These are phyloP conservation scores for Debaryomyces nepalensis DNA, from an alignment of 1,139 yeast species.

Conservation along the genomic window DNA sequence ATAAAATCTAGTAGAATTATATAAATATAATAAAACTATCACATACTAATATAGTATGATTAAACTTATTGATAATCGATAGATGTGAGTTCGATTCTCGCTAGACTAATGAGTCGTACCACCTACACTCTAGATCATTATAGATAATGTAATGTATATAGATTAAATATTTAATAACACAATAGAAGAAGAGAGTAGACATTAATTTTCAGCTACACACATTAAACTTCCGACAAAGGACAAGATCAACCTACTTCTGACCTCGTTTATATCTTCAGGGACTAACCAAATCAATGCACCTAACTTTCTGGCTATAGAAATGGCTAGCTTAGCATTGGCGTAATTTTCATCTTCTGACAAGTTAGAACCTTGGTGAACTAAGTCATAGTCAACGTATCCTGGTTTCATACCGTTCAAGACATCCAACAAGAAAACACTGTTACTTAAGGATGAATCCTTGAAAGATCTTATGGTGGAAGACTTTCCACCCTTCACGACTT, in stretches of 20 bases:
- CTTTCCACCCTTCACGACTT: constrained; percentile 85
- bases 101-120: no score
- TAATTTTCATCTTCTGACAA: constrained; percentile 76
- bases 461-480: constrained; percentile 72
- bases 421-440: constrained; percentile 83
- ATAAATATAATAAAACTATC: no score
- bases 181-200: not conserved
- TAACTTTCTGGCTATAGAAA: constrained; percentile 95
- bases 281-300: constrained; percentile 98
- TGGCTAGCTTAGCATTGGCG: constrained; percentile 95
- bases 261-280: constrained; percentile 98
- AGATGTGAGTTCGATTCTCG: no score
- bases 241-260: constrained; percentile 87
- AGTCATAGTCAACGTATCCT: constrained; percentile 94
- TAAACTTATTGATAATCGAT: no score
- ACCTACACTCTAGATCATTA: no score
- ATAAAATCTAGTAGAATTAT: not conserved
- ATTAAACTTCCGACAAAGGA: constrained; percentile 95
- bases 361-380: constrained; percentile 76
- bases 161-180: constrained; percentile 10
- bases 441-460: constrained; percentile 76
- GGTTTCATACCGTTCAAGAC: constrained; percentile 93
- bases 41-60: no score
- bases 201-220: constrained; percentile 46
- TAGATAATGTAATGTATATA: constrained; percentile 1